Base-by-base conservation (phyloP, 306 rosid genomes). In the Hippophae tibetana region DNA sequence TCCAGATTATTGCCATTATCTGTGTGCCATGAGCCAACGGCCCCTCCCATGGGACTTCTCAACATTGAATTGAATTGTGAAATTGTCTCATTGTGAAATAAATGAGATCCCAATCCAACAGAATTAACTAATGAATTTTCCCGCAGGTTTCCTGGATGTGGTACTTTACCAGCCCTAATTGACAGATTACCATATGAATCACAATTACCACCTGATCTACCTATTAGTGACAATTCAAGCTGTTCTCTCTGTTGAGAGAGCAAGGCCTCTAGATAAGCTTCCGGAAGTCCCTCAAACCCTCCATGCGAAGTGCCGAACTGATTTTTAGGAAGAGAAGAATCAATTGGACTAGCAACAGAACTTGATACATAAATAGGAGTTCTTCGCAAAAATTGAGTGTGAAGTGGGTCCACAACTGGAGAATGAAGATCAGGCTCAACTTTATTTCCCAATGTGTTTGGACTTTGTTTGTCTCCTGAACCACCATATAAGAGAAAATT, bases 231-330 rank as follows among this genome's bases (percentile, higher is more conserved):
- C 73, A 83, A 75, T 63, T 85, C 95, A 54, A 73, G 80, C 58
- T 81, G 96, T 70, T 85, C 92, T 78, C 80, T 88, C 66, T 75
- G 82, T 73, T 92, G 92, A 67, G 74, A 71, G 74, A 92, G 75
- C 72, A 92, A 78, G 18, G 78, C 70, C 78, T 87, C 88, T 41
- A 88, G 81, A 73, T 85, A 83, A 58, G 85, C 95, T 57, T 77
- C 79, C 76, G 74, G 89, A 76, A 81, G 63, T 69, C 74, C 89
- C 62, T 88, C 88, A 54, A 80, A 68, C 54, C 85, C 82, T 72
- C 85, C 86, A 61, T 62, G 87, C 43, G 90, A 50, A 77, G 72
- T 63, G 56, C 73, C 81, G 44, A 73, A 57, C 57, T 73, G 85
- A 70, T 69, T 86, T 69, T 84, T 83, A 60, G 74, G 46, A 61